Conservation (phyloP, 208 protist genomes). For the Leishmania aethiopica region DNA sequence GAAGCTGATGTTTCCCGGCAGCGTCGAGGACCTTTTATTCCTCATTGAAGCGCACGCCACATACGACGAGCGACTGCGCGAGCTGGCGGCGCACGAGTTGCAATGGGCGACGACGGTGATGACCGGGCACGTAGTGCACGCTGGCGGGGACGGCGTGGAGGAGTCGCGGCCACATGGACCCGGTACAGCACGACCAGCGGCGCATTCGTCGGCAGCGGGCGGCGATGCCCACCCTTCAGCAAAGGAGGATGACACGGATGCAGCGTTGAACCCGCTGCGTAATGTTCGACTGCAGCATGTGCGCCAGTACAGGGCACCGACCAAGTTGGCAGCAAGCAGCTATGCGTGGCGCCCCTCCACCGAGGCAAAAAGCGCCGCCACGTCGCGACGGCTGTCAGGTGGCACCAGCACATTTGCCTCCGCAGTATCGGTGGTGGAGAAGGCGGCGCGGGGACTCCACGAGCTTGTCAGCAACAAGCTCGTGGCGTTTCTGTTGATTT, state of each 20-base stretch:
- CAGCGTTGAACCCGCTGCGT: constrained; percentile 14
- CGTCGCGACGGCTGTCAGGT: not conserved
- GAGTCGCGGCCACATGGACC: not conserved
- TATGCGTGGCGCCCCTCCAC: not conserved
- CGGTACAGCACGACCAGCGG: not conserved
- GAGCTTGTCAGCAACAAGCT: constrained; percentile 13
- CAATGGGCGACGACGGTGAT: constrained; percentile 44
- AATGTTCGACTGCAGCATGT: constrained; percentile 26
- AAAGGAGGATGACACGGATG: not conserved
- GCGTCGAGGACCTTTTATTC: constrained; percentile 69
- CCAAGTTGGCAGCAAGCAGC: not conserved
- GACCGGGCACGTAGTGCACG: constrained; percentile 9
- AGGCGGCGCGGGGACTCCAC: not conserved
- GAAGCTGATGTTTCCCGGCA: constrained; percentile 47
- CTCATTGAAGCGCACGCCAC: constrained; percentile 73
- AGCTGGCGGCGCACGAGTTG: constrained; percentile 52
- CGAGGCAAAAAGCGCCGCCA: not conserved
- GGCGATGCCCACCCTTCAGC: not conserved
- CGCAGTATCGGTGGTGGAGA: not conserved
- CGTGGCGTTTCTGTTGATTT: constrained; percentile 29
- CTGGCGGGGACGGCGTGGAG: not conserved
- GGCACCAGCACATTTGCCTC: not conserved
- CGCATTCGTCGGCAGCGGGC: not conserved
- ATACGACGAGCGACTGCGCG: constrained; percentile 54
- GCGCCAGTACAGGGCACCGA: no score